Percentiles rank a stretch among this genome's conserved stretches.
Evolutionary conservation across 331 rosid species (phyloP).

Genomic region (Pyracantha coccinea): DNA sequence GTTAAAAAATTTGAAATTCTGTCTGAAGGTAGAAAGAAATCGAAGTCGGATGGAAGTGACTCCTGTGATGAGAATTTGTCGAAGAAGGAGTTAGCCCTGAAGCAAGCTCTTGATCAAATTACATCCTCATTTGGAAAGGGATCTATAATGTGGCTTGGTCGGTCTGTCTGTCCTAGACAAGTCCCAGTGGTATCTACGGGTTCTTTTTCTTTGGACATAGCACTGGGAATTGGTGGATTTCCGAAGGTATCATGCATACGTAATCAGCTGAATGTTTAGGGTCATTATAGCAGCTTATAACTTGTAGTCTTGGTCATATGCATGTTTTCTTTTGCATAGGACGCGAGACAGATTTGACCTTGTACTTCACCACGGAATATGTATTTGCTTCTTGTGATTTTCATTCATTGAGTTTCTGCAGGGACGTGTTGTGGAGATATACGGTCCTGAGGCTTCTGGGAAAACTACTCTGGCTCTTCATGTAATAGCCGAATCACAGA

Average conservation of each 20-base stretch:
- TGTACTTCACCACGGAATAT: not conserved
- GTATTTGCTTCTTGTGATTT: slow-evolving; percentile 15
- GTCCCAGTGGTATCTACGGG: slow-evolving; percentile 84
- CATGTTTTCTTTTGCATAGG: not conserved
- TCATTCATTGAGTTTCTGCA: slow-evolving; percentile 19
- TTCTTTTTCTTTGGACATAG: slow-evolving; percentile 75
- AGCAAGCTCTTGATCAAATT: slow-evolving; percentile 85
- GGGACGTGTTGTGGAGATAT: slow-evolving; percentile 94
- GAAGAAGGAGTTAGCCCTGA: slow-evolving; percentile 77
- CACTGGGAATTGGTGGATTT: slow-evolving; percentile 80
- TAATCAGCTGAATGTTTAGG: not conserved
- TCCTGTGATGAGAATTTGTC: slow-evolving; percentile 58
- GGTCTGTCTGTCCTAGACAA: slow-evolving; percentile 32
- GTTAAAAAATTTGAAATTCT: not conserved
- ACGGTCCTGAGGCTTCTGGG: slow-evolving; percentile 93
- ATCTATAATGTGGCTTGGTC: slow-evolving; percentile 94
- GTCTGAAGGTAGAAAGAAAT: slow-evolving; percentile 49
- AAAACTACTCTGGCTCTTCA: slow-evolving; percentile 82
- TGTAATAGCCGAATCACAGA: slow-evolving; percentile 87
- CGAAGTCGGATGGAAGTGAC: slow-evolving; percentile 71
- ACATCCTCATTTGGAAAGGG: slow-evolving; percentile 81
- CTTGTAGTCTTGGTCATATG: too few relatives aligned
- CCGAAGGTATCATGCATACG: slow-evolving; percentile 58
- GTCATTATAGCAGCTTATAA: not conserved
- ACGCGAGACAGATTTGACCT: not conserved